These are phyloP conservation scores for Eucalyptus tenuipes DNA, from an alignment of 345 rosid genomes.

Conservation along the genomic window DNA sequence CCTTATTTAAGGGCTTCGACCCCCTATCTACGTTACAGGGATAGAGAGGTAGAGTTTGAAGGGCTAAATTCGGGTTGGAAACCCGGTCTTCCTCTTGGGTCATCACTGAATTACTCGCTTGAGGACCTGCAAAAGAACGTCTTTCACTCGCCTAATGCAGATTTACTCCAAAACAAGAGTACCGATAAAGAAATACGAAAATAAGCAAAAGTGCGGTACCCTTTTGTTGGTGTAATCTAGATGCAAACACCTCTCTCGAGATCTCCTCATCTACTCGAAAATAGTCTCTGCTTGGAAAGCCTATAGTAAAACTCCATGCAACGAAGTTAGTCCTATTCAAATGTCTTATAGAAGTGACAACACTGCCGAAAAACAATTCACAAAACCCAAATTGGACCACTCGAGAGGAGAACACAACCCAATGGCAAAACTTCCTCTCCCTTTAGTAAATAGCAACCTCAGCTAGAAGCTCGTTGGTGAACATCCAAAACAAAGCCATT, in stretches of 20 bases:
- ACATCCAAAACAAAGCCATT: background rate
- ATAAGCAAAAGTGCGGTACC: background rate
- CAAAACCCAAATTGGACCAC: background rate
- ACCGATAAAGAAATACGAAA: background rate
- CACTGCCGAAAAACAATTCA: background rate
- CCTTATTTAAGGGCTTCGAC: no score
- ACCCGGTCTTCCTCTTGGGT: slow-evolving; percentile 24
- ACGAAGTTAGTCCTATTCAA: background rate
- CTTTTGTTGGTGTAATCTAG: background rate
- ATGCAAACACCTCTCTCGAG: background rate
- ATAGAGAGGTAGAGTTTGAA: background rate
- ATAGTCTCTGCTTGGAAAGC: background rate
- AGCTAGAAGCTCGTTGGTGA: background rate
- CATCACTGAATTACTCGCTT: slow-evolving; percentile 16
- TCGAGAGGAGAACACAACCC: background rate
- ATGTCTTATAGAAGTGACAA: background rate
- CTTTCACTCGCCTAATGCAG: background rate
- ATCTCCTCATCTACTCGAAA: background rate
- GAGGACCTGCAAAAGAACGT: slow-evolving; percentile 12
- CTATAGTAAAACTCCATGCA: background rate
- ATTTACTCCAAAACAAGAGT: background rate
- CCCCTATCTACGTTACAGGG: background rate
- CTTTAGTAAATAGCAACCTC: background rate
- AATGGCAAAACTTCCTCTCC: background rate
- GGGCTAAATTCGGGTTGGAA: background rate